Base-by-base conservation (phyloP, 352 stramenopile genomes). In the Pythium oligandrum region DNA sequence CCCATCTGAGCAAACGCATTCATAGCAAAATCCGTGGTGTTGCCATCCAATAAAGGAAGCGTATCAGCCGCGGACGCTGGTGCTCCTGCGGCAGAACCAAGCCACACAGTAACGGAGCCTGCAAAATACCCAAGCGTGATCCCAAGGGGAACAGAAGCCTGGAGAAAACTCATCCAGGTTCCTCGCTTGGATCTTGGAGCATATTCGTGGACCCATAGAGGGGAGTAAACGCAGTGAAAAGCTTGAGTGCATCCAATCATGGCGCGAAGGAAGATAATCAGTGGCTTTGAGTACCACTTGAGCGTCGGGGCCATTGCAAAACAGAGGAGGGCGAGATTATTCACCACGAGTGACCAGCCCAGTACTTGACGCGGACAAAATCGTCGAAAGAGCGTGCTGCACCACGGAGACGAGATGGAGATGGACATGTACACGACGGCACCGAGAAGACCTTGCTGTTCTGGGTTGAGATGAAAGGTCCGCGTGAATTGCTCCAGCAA, bases 201-300 rank as follows among this genome's bases (percentile, higher is more conserved):
- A 67, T 91, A 93, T 55, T 93, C 85, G 64, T 95, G 81, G 43
- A 93, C 83, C 85, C 85, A 95, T 1, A 95, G 63, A 46, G 85
- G 85, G 47, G 83, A 79, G 63, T 91, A 95, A 37, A 95, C 83
- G 53, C 79, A 91, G 59, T 87, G 78, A 44, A 93, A 90, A 17
- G 83, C 78, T 57, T 95, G 85, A 34, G 78, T 87, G 35, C 89
- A 64, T 10, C 85, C 85, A 17, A 95, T 83, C 30, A 86, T 64
- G 11, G 69, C 79, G 7, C 85, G 81, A 43, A 91, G 57, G 3
- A 67, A 56, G 35, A 95, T 90, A 40, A 95, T 79, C 51, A 93
- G 57, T 7, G 72, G 60, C 65, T 86, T 92, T 48, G 82, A 89
- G 64, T 81, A 88, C 70, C 76, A 85, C 26, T 51, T 37, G 30